Evolutionary conservation across 1,284 basidiomycete species (phyloP), one percentile per base, ranked within the genome.

Genomic region (Coniferiporia sulphurascens): DNA sequence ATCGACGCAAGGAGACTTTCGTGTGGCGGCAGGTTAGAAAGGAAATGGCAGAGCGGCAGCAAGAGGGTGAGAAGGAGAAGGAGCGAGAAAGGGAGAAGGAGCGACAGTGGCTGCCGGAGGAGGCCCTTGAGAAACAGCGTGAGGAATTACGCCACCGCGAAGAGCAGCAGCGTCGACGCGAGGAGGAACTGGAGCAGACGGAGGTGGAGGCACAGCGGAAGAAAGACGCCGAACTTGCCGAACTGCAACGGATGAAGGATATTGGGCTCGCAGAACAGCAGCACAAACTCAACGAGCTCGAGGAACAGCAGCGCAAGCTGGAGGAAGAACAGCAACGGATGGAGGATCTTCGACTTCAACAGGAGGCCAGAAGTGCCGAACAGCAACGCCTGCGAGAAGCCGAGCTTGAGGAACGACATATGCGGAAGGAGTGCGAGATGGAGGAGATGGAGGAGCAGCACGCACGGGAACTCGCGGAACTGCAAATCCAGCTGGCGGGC

Each of bases 241-340:
- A 58, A 27, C 35, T 5, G 27, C 49, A 52, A 19, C 56, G 27
- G 27, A 27, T 27, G 5, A 27, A 27, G 27, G 27, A 58, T 27
- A 48, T 48, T 17, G 56, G 52, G 56, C 56, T 58, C 17, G 8
- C 21, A n/a, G 50, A 44, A 21, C 56, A 19, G 38, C n/a, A 56
- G 19, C 19, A 38, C 2, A 34, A 21, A 22, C 36, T 17, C 19
- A 2, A 43, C 12, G 49, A 52, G 38, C 36, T 58, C 43, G 36
- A 34, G 15, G 56, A 44, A n/a, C 48, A 35, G 21, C 56, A 58
- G 27, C 49, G 27, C 32, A 52, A 48, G 35, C 48, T 27, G 6
- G 51, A 52, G 51, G 32, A 21, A 22, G 56, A 57, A n/a, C 48
- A 17, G n/a, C 3, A 41, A 8, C 38, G 7, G 12, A 41, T 4